Conservation (phyloP, 192 early-diverging fungal genomes). For the Backusella macrospora region DNA sequence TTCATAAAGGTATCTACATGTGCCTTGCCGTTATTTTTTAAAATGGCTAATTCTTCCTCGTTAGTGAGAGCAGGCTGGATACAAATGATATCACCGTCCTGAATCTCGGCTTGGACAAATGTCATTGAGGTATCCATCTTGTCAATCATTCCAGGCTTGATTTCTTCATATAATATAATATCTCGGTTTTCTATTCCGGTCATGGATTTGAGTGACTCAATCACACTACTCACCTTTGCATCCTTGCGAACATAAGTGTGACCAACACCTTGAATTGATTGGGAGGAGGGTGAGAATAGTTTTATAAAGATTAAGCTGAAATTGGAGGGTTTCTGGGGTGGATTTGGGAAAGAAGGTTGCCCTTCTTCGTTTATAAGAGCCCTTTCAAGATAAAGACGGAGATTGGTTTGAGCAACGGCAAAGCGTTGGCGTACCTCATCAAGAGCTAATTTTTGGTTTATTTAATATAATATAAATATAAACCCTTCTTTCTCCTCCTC, state of each 20-base stretch:
- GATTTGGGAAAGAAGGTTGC: conserved; percentile 18
- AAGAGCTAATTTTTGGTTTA: conserved; percentile 16
- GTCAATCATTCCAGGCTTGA: conserved; percentile 94
- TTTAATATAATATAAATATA: neutral
- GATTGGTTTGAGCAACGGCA: conserved; percentile 33
- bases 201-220: conserved; percentile 57
- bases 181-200: conserved; percentile 58
- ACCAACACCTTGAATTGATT: conserved; percentile 62
- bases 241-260: conserved; percentile 52
- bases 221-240: conserved; percentile 62
- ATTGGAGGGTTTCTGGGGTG: conserved; percentile 19
- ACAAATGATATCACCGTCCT: conserved; percentile 93
- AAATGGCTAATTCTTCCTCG: conserved; percentile 41
- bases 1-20: conserved; percentile 80
- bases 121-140: conserved; percentile 62
- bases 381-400: conserved; percentile 57
- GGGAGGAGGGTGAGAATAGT: conserved; percentile 71
- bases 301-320: conserved; percentile 82
- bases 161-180: conserved; percentile 68
- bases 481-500: neutral
- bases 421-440: conserved; percentile 29
- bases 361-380: conserved; percentile 26
- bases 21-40: conserved; percentile 40
- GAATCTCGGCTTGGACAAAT: conserved; percentile 79
- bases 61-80: conserved; percentile 66